Evolutionary conservation across 352 stramenopile species (phyloP).

Genomic region (Peronospora farinosa): DNA sequence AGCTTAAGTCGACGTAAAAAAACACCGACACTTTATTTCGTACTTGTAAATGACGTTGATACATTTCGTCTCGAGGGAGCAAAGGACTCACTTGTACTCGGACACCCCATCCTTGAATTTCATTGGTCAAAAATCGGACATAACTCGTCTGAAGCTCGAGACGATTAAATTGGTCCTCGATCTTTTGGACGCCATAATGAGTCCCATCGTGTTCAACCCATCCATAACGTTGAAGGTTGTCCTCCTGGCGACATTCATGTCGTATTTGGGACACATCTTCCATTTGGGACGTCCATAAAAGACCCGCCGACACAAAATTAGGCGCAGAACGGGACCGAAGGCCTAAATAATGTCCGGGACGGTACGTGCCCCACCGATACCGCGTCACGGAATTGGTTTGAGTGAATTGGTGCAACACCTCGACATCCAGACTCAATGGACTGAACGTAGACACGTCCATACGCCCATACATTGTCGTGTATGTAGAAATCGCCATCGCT

Average conservation of each 20-base stretch:
- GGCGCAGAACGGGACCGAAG: constrained; percentile 63
- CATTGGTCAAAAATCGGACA: constrained; percentile 26
- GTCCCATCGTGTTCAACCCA: constrained; percentile 72
- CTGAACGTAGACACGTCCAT: constrained; percentile 8
- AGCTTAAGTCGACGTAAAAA: constrained; percentile 74
- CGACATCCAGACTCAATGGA: constrained; percentile 25
- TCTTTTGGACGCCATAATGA: constrained; percentile 45
- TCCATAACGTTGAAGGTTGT: constrained; percentile 73
- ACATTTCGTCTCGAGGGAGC: constrained; percentile 37
- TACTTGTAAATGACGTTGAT: constrained; percentile 22
- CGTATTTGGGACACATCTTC: constrained; percentile 68
- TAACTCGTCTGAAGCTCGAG: constrained; percentile 59
- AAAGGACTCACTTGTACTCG: constrained; percentile 38
- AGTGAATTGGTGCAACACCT: constrained; percentile 30
- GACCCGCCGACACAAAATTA: constrained; percentile 53
- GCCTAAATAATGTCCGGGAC: constrained; percentile 72
- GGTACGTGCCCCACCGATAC: constrained; percentile 72
- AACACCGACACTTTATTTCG: constrained; percentile 72
- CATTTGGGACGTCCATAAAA: constrained; percentile 68
- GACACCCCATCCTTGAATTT: constrained; percentile 42
- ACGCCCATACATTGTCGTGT: constrained; percentile 18
- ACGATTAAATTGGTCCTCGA: constrained; percentile 76
- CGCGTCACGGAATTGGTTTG: constrained; percentile 26
- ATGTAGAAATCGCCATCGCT: constrained; percentile 26
- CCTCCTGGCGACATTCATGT: constrained; percentile 70